A percentile compares a stretch with the other conserved stretches of the same genome.
Conservation (phyloP, 768 basidiomycete genomes). For the Boletus sp. region DNA sequence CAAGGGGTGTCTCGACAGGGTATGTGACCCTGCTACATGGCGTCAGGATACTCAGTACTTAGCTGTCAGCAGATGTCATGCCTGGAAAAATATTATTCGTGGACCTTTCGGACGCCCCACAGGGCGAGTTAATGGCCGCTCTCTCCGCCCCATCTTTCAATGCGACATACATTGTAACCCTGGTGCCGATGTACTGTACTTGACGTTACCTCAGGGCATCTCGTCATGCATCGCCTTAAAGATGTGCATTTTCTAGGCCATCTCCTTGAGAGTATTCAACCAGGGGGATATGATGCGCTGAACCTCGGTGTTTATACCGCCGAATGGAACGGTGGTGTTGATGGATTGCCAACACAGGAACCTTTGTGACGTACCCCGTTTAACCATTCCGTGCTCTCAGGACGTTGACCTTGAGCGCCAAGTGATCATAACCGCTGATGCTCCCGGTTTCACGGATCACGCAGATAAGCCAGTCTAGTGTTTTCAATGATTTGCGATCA, state of each 20-base stretch:
- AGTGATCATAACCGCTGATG: no score
- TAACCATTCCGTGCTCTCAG: background rate
- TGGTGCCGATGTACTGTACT: constrained; percentile 24
- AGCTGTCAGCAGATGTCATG: no score
- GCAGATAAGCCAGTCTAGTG: no score
- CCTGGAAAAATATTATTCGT: no score
- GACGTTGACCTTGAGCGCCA: no score
- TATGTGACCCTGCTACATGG: no score
- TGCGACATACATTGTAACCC: constrained; percentile 24
- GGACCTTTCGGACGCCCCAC: no score
- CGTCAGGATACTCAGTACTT: no score
- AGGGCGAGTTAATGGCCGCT: background rate
- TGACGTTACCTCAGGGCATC: constrained; percentile 12
- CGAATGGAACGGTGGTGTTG: constrained; percentile 12
- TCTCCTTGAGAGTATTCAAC: constrained; percentile 27
- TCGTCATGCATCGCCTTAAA: constrained; percentile 23
- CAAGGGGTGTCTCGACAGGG: no score
- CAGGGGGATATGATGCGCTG: constrained; percentile 20
- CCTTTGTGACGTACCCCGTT: background rate
- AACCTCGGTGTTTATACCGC: constrained; percentile 25
- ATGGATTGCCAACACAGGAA: background rate
- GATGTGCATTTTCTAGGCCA: constrained; percentile 33
- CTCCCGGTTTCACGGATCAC: no score
- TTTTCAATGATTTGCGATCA: no score
- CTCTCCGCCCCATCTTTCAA: constrained; percentile 6